These are phyloP conservation scores for Neoboletus magnificus DNA, from an alignment of 768 basidiomycete species.

Conservation along the genomic window DNA sequence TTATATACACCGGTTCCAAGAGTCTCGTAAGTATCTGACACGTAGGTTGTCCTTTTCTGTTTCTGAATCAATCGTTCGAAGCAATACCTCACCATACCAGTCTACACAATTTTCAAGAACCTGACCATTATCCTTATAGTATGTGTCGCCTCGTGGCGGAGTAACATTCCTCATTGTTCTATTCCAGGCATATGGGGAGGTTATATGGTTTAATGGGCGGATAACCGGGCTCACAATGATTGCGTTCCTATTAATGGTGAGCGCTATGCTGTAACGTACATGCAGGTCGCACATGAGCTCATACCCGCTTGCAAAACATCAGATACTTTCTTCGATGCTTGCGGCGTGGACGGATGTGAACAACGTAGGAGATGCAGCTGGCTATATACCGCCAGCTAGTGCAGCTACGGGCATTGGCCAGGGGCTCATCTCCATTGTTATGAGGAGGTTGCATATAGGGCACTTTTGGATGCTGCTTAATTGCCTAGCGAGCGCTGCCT, in stretches of 20 bases:
- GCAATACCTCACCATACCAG: constrained; percentile 97
- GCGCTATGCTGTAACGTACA: constrained; percentile 13
- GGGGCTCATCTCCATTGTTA: constrained; percentile 41
- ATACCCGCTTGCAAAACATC: background rate
- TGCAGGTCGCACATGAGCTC: background rate
- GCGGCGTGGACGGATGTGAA: constrained; percentile 93
- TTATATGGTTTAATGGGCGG: constrained; percentile 91
- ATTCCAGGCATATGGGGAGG: constrained; percentile 89
- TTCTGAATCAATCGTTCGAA: constrained; percentile 30
- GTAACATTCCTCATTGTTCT: background rate
- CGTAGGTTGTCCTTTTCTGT: background rate
- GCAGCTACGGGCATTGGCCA: constrained; percentile 28
- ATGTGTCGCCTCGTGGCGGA: constrained; percentile 26
- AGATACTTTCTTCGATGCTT: constrained; percentile 91
- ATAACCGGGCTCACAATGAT: constrained; percentile 85
- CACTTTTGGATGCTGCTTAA: constrained; percentile 98
- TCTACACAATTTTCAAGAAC: constrained; percentile 99
- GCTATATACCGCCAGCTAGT: constrained; percentile 25
- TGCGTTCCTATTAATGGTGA: constrained; percentile 90
- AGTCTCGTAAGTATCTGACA: constrained; percentile 68
- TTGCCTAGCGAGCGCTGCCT: constrained; percentile 85
- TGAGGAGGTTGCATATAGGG: constrained; percentile 66
- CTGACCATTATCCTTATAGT: constrained; percentile 98
- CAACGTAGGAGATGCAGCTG: constrained; percentile 33
- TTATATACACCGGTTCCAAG: constrained; percentile 98